Conservation (phyloP, 305 asterid species). For the Plantago lanceolata region DNA sequence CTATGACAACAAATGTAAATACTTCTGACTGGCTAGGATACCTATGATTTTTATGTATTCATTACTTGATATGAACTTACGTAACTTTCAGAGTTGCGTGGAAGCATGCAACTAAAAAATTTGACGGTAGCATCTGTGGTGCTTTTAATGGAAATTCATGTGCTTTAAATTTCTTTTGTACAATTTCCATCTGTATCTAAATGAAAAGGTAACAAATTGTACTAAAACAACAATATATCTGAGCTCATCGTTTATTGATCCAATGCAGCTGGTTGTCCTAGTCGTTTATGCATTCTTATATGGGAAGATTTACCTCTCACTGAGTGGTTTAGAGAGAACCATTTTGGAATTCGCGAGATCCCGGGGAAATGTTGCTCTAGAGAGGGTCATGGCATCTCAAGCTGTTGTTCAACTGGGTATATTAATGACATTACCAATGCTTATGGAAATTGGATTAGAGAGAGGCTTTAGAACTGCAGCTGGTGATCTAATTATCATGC, state of each 20-base stretch:
- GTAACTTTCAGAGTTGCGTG: too few relatives aligned
- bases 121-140: too few relatives aligned
- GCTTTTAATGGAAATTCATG: too few relatives aligned
- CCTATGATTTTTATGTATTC: too few relatives aligned
- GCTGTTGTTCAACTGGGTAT: constrained; percentile 79
- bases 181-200: too few relatives aligned
- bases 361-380: constrained; percentile 53
- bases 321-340: constrained; percentile 58
- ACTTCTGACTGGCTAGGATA: too few relatives aligned
- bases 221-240: not conserved
- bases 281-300: constrained; percentile 71
- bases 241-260: not conserved
- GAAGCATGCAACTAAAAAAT: too few relatives aligned
- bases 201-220: not conserved
- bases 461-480: constrained; percentile 73
- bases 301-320: constrained; percentile 76
- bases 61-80: too few relatives aligned
- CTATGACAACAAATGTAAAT: too few relatives aligned
- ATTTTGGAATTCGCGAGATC: constrained; percentile 19
- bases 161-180: too few relatives aligned
- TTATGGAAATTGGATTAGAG: constrained; percentile 84
- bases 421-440: constrained; percentile 82
- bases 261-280: constrained; percentile 63
- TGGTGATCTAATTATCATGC: constrained; percentile 73
- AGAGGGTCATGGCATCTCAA: constrained; percentile 76